These are phyloP conservation scores for Breynia disticha DNA, from an alignment of 441 rosid genomes.

Conservation along the genomic window DNA sequence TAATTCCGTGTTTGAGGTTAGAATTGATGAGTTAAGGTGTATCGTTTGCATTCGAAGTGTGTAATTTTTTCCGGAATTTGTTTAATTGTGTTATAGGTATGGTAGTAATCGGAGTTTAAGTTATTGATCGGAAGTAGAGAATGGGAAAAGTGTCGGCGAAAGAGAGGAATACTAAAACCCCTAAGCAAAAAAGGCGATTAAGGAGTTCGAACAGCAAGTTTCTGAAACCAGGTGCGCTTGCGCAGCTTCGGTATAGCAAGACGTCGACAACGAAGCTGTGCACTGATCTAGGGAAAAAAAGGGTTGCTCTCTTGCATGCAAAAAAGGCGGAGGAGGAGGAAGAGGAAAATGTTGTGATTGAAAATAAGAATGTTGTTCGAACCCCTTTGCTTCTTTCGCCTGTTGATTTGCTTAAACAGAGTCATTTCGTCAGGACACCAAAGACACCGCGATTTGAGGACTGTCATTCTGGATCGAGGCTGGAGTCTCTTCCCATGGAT, in stretches of 20 bases:
- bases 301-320: slow-evolving; percentile 42
- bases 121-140: background rate
- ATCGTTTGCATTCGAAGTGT: too few species aligned
- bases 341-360: slow-evolving; percentile 23
- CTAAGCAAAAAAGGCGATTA: slow-evolving; percentile 45
- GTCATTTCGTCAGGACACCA: slow-evolving; percentile 45
- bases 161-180: slow-evolving; percentile 33
- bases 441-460: slow-evolving; percentile 57
- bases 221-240: slow-evolving; percentile 82
- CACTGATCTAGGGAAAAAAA: slow-evolving; percentile 70
- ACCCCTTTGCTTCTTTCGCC: slow-evolving; percentile 63
- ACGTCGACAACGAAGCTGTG: slow-evolving; percentile 46
- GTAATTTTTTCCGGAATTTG: too few species aligned
- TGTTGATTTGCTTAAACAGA: slow-evolving; percentile 42
- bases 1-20: too few species aligned
- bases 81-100: slow-evolving; percentile 17
- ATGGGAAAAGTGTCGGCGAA: slow-evolving; percentile 78
- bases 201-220: slow-evolving; percentile 50
- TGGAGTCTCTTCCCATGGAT: slow-evolving; percentile 86
- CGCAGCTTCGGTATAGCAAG: slow-evolving; percentile 57
- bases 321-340: slow-evolving; percentile 33
- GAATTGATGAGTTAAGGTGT: too few species aligned
- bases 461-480: slow-evolving; percentile 52
- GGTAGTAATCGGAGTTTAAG: background rate
- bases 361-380: slow-evolving; percentile 27